Evolutionary conservation across 371 early-diverging fungal genomes (phyloP).

Genomic region (Mycotypha africana): DNA sequence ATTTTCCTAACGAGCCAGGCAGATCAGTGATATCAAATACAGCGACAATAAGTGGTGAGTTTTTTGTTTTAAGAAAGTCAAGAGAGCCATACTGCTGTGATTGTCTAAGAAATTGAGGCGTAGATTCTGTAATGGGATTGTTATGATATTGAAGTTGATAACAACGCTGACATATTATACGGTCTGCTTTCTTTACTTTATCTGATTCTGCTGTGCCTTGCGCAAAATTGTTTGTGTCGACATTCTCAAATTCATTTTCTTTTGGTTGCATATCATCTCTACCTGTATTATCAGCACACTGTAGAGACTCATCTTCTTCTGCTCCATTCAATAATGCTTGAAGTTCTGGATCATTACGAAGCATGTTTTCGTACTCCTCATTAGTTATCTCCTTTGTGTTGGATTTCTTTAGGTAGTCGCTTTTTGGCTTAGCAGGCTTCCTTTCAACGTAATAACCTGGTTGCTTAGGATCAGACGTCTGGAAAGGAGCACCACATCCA

Average conservation of each 20-base stretch:
- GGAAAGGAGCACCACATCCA: slow-evolving; percentile 69
- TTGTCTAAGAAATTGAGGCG: slow-evolving; percentile 37
- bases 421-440: too few species aligned
- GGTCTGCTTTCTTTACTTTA: too few species aligned
- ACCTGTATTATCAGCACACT: too few species aligned
- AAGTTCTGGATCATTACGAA: too few species aligned
- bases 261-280: too few species aligned
- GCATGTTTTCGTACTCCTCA: too few species aligned
- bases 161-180: slow-evolving; percentile 61
- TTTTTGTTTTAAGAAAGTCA: slow-evolving; percentile 50
- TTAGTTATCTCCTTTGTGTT: slow-evolving; percentile 23
- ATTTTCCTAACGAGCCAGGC: slow-evolving; percentile 49
- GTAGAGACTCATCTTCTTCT: background rate
- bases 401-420: slow-evolving; percentile 1
- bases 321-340: slow-evolving; percentile 25
- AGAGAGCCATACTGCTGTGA: slow-evolving; percentile 53
- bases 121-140: slow-evolving; percentile 33
- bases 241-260: too few species aligned
- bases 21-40: slow-evolving; percentile 65
- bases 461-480: slow-evolving; percentile 27
- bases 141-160: slow-evolving; percentile 46
- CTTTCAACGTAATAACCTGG: slow-evolving; percentile 51
- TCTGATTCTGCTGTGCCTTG: too few species aligned
- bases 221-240: too few species aligned
- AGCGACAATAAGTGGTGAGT: slow-evolving; percentile 46